phyloP scores from a whole-genome alignment of 2,329 filamentous ascomycete genomes.

The Trichophyton simii region DNA sequence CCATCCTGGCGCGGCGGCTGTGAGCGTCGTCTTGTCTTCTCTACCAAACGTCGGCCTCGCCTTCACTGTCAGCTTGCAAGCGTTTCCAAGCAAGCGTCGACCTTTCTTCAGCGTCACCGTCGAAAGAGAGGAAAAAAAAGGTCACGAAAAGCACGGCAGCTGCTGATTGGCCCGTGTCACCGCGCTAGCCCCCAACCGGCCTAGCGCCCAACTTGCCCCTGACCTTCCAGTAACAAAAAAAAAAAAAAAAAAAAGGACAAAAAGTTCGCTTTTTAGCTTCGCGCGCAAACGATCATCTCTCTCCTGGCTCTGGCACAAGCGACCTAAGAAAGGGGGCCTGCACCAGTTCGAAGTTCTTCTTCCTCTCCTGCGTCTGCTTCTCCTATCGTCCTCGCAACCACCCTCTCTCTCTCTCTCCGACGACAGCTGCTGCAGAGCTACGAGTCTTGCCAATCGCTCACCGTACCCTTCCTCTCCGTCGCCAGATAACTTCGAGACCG shows the following conservation, averaged over 20 bases:
- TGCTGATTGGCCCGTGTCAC: background rate
- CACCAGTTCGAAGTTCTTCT: background rate
- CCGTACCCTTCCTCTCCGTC: background rate
- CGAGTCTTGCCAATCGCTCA: background rate
- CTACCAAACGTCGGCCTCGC: too few species aligned
- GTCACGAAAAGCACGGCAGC: background rate
- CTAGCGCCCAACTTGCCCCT: background rate
- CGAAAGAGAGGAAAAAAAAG: background rate
- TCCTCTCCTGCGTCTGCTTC: too few species aligned
- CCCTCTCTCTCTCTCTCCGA: background rate
- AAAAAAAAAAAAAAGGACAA: background rate
- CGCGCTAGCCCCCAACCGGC: background rate
- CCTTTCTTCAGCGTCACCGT: too few species aligned
- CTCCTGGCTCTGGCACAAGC: background rate
- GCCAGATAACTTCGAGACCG: background rate
- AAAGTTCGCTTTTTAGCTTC: background rate
- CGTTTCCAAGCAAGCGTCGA: too few species aligned
- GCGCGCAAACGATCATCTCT: background rate
- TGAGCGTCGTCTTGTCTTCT: background rate
- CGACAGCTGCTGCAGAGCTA: background rate
- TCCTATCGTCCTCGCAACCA: background rate
- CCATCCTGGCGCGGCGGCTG: background rate
- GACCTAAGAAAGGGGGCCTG: background rate
- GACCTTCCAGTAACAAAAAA: background rate
- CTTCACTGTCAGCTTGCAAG: too few species aligned